Base-by-base conservation (phyloP, 2,329 filamentous ascomycete genomes). In the Epichloe bromicola region DNA sequence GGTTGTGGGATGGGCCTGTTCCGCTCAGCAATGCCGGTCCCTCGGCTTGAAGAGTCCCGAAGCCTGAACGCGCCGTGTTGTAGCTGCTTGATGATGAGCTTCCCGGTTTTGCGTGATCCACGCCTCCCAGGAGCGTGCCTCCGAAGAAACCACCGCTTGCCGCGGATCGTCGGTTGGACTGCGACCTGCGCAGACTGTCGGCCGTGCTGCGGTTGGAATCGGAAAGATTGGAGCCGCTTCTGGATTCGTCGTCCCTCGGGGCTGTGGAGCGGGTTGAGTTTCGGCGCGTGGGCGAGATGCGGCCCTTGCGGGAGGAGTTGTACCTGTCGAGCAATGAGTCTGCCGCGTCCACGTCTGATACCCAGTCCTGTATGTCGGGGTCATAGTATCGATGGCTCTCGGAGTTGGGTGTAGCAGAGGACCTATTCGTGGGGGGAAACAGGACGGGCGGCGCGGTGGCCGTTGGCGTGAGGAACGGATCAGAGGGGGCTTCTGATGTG, bases 341-440 rank as follows among this genome's bases (percentile, higher is more conserved):
- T 1, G 74, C 72, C 2, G 72, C 74, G 53, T 80, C 76, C 1
- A 79, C 69, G 37, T 79, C 75, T 0, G 72, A 71, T 44, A 78
- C 75, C 78, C 78, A 81, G 54, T 75, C 74, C 51, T 75, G 74
- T 2, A 80, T 76, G 34, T 80, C 78, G 0, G 72, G 72, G 56
- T 80, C 74, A 39, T 62, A 59, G 34, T 63, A 58, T 4, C 58
- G 61, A 19, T 54, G 19, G 46, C 57, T 58, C n/a, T 75, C 71
- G 1, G 71, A 69, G 49, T 67, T 73, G 1, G 70, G 69, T 3
- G 67, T 70, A 37, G 60, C 58, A 1, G 66, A 65, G 2, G 56
- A 61, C 34, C 67, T 67, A 11, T 26, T 39, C 46, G 62, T 60
- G 10, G 67, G 60, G 60, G 3, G 65, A 30, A 58, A 55, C 33